These are phyloP conservation scores for Actinomortierella wolfii DNA, from an alignment of 371 early-diverging fungal genomes.

Conservation along the genomic window DNA sequence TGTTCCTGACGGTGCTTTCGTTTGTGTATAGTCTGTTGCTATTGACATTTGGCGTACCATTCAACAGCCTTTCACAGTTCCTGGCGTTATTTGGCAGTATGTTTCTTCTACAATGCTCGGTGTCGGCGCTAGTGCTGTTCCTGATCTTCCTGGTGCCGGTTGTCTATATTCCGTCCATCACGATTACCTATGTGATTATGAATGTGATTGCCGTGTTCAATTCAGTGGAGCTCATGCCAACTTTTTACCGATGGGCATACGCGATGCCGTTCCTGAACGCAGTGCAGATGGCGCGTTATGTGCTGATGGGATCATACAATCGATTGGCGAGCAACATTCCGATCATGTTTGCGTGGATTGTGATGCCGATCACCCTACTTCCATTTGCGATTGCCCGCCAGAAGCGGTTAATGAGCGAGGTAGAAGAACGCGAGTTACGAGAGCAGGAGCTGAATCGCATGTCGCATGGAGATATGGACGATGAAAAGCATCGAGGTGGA, in stretches of 20 bases:
- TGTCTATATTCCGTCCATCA: constrained; percentile 19
- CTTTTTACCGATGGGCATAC: constrained; percentile 28
- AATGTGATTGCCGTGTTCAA: constrained; percentile 34
- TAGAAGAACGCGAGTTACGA: constrained; percentile 7
- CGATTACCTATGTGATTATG: constrained; percentile 30
- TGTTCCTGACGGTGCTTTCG: constrained; percentile 20
- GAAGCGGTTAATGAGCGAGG: constrained; percentile 25
- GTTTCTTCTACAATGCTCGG: constrained; percentile 26
- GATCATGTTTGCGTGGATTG: constrained; percentile 34
- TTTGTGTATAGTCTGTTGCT: constrained; percentile 24
- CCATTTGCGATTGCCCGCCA: constrained; percentile 31
- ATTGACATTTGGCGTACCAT: constrained; percentile 26
- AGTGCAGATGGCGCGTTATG: constrained; percentile 26
- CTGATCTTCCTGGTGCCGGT: constrained; percentile 31
- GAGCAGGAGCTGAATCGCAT: constrained; percentile 4
- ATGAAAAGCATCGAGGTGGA: neutral
- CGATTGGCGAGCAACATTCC: constrained; percentile 22
- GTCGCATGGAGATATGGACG: no score
- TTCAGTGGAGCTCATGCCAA: constrained; percentile 30
- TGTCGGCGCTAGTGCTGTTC: constrained; percentile 26
- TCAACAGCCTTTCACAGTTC: constrained; percentile 23
- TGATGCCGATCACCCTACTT: constrained; percentile 19
- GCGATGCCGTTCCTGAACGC: constrained; percentile 41
- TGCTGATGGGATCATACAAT: constrained; percentile 29
- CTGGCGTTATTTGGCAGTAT: constrained; percentile 21